Evolutionary conservation across 208 protist species (phyloP), one percentile per base, ranked within the genome.

Genomic region (Kentomonas sorsogonicus): DNA sequence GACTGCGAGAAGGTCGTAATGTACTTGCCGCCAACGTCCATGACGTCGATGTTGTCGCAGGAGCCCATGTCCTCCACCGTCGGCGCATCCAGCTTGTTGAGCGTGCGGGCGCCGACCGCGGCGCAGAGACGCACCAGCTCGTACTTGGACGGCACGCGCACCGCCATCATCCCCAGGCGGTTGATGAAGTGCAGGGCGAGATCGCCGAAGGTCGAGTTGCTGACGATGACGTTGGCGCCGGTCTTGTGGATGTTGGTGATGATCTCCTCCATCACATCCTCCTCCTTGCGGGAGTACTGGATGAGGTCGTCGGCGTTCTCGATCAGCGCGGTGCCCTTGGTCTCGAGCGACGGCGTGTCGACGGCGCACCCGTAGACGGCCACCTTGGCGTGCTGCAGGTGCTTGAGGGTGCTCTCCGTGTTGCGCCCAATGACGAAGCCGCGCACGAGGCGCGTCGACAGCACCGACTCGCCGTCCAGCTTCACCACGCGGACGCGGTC

Each of bases 401-500:
- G 77, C 58, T 98, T 98, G 60, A 94, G 43, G 29, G 73, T 87
- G 60, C 94, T 96, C 54, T 98, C 95, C 0, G 93, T 70, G 58
- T 79, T 86, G 46, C 98, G 91, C 36, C 73, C 69, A 66, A 99
- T 87, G n/a, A 99, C 97, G 60, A 99, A 99, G 26, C 99, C 99
- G 52, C 93, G 91, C 11, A 99, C 65, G 6, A 99, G 81, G 22
- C 63, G 72, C 7, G 93, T 96, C 50, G 97, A 87, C n/a, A 82
- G 53, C 15, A 99, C 74, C 38, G 85, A 91, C 53, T 95, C 93
- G 41, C 99, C 99, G 40, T 97, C 80, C 53, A 99, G 93, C 83
- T 99, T 99, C 27, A 91, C 89, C 5, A 99, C 96, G 50, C 99
- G 93, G 18, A 99, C 96, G 70, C 99, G 99, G 69, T 99, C 99